A percentile compares a stretch with the other conserved stretches of the same genome.
phyloP scores from a whole-genome alignment of 441 rosid genomes.

The Populus hybrid region DNA sequence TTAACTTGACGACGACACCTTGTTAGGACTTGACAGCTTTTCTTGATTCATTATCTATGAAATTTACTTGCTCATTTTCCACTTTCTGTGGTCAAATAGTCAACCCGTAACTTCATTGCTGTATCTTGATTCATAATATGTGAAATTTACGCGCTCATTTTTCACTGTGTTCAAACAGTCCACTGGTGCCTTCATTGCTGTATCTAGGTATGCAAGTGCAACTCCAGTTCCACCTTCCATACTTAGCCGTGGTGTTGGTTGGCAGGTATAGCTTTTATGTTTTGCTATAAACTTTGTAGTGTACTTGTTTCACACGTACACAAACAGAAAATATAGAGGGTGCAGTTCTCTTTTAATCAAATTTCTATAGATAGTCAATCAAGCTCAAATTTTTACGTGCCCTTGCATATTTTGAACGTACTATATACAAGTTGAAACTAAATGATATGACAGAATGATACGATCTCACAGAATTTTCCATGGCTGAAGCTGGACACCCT shows the following conservation, averaged over 20 bases:
- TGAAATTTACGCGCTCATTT: background rate
- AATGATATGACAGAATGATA: background rate
- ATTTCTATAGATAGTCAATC: constrained; percentile 34
- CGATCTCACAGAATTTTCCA: background rate
- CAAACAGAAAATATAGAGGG: constrained; percentile 2
- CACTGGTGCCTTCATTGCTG: constrained; percentile 53
- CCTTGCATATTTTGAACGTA: background rate
- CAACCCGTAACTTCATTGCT: constrained; percentile 81
- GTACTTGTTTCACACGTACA: background rate
- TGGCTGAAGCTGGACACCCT: background rate
- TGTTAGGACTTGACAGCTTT: background rate
- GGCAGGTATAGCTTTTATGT: constrained; percentile 64
- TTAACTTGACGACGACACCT: background rate
- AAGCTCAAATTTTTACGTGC: constrained; percentile 10
- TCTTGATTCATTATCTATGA: background rate
- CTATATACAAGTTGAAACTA: constrained; percentile 46
- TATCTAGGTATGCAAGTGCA: constrained; percentile 72
- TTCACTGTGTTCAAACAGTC: constrained; percentile 50
- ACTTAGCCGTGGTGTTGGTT: constrained; percentile 96
- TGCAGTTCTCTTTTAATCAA: background rate
- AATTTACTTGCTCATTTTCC: constrained; percentile 1
- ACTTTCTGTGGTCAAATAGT: constrained; percentile 43
- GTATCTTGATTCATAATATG: constrained; percentile 30
- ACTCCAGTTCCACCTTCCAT: constrained; percentile 91
- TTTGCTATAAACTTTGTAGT: background rate